Base-by-base conservation (phyloP, 345 rosid species). In the Pelargonium nanum region DNA sequence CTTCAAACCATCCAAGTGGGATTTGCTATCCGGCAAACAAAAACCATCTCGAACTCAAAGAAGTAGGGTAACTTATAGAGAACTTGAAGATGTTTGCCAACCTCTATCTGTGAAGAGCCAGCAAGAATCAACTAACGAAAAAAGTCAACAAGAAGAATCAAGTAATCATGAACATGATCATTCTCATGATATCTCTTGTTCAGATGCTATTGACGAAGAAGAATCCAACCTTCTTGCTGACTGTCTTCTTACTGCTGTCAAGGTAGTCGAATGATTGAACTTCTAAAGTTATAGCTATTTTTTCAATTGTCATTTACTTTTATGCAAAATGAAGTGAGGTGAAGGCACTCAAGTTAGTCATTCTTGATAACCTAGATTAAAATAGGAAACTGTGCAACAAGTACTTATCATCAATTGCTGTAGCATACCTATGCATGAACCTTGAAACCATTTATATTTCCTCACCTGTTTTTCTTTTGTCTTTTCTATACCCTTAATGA, bases 221-320 rank as follows among this genome's bases (percentile, higher is more conserved):
- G 72, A 65, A 68, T 72, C 72, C 19, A 65, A 68, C 71, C 88
- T 84, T 63, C 65, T 87, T 59, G 78, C 83, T 26, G 99, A 93
- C 64, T 93, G 99, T 72, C 96, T 93, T 68, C 84, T 85, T 68
- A 72, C 96, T 54, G 86, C 96, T 53, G 88, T 92, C 56, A 92
- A 90, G 96, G 99, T 94, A 65, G 55, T 64, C 53, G 23, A 61
- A 57, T 52, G 19, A 48, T 58, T 21, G 60, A 21, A 64, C 34
- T 1, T 50, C 5, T 30, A 30, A 22, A 22, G 24, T 55, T 64
- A 68, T 62, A 7, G 5, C 59, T 13, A 53, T 57, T 58, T n/a
- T 30, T 10, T 65, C 55, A 54, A 19, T 45, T 45, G 8, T 25
- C 25, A 12, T 22, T 54, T 9, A n/a, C 55, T 53, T 68, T 28